Conservation (phyloP, 176 grass and related monocot genomes). For the Musa acuminata region DNA sequence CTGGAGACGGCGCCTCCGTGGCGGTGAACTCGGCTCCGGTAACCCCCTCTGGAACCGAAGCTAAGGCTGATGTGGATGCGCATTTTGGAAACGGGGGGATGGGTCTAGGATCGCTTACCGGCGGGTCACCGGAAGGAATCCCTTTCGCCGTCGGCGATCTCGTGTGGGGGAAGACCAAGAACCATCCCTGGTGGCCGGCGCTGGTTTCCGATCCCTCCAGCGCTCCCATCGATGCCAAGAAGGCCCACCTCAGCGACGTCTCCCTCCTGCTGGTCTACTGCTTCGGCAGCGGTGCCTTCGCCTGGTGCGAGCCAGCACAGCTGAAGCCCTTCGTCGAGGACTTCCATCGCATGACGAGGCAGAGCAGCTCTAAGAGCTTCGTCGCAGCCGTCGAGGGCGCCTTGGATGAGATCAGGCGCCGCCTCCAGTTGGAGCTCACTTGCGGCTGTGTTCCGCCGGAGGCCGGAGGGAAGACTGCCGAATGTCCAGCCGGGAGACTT, state of each 20-base stretch:
- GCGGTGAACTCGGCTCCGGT: background rate
- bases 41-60: background rate
- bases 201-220: conserved; percentile 30
- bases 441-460: too few relatives aligned
- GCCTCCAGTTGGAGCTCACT: too few relatives aligned
- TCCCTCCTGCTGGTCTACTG: conserved; percentile 5
- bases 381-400: too few relatives aligned
- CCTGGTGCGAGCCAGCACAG: conserved; percentile 7
- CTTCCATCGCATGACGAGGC: too few relatives aligned
- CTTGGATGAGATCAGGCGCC: too few relatives aligned
- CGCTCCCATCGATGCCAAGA: conserved; percentile 4
- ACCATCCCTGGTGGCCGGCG: conserved; percentile 23
- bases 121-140: background rate
- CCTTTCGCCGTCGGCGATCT: conserved; percentile 40
- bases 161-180: conserved; percentile 56
- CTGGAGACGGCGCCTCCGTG: background rate
- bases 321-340: conserved; percentile 11
- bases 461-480: too few relatives aligned
- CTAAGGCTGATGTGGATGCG: background rate
- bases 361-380: too few relatives aligned
- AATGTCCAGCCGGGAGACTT: too few relatives aligned
- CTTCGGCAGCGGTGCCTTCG: conserved; percentile 1
- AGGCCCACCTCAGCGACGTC: background rate
- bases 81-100: background rate
- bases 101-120: background rate